A percentile compares a stretch with the other conserved stretches of the same genome.
Evolutionary conservation across 345 rosid species (phyloP).

Genomic region (Murraya koenigii): DNA sequence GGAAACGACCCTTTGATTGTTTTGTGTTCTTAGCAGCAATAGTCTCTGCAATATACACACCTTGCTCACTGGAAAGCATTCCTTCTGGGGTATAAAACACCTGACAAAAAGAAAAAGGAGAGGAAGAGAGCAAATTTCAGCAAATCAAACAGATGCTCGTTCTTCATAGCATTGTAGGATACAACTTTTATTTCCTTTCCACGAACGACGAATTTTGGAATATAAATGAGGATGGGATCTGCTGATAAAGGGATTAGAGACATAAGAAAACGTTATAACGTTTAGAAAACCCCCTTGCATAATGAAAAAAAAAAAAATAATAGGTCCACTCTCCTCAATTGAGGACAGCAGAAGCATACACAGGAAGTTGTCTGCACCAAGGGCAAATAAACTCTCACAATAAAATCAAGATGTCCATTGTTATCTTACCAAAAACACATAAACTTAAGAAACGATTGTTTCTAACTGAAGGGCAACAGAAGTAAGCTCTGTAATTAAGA

Average conservation of each 20-base stretch:
- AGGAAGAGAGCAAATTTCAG: background rate
- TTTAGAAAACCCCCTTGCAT: background rate
- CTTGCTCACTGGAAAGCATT: slow-evolving; percentile 80
- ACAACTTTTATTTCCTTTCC: background rate
- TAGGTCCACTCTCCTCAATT: background rate
- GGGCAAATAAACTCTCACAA: background rate
- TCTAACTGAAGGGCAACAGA: background rate
- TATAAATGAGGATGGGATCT: background rate
- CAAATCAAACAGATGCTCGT: background rate
- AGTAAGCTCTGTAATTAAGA: background rate
- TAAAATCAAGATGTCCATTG: no score
- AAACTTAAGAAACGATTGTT: no score
- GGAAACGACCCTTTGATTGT: slow-evolving; percentile 61
- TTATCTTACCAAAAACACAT: background rate
- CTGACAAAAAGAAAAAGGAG: slow-evolving; percentile 35
- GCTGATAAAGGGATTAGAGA: background rate
- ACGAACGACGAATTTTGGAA: background rate
- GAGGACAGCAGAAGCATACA: background rate
- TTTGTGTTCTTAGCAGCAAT: slow-evolving; percentile 60
- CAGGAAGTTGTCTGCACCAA: background rate
- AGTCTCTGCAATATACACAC: slow-evolving; percentile 81
- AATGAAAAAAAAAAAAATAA: no score
- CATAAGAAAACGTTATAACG: background rate
- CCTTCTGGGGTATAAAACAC: slow-evolving; percentile 90
- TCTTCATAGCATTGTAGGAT: background rate